A percentile compares a stretch with the other conserved stretches of the same genome.
Conservation (phyloP, 2,329 filamentous ascomycete genomes). For the Cyphellophora europaea region DNA sequence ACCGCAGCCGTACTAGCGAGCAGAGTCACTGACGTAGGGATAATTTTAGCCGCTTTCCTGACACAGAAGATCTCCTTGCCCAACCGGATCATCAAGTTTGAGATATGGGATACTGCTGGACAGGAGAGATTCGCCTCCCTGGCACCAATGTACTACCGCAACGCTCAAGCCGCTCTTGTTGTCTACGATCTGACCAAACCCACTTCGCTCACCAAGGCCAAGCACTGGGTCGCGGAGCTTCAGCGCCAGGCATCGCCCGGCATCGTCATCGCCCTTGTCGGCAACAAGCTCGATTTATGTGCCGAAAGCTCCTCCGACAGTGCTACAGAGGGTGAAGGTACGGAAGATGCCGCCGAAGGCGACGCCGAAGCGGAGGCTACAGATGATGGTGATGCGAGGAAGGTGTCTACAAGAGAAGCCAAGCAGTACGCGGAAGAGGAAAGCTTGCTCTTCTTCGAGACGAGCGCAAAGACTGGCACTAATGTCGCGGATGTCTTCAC, state of each 20-base stretch:
- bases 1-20: background rate
- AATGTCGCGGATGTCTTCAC: conserved; percentile 97
- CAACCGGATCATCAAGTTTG: conserved; percentile 78
- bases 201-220: conserved; percentile 88
- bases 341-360: conserved; percentile 34
- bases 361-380: conserved; percentile 46
- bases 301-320: conserved; percentile 35
- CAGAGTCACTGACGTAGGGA: conserved; percentile 9
- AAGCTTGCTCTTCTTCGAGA: conserved; percentile 91
- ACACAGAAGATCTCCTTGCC: conserved; percentile 97
- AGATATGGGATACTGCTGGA: conserved; percentile 97
- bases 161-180: conserved; percentile 92
- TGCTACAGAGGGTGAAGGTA: conserved; percentile 26
- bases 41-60: conserved; percentile 96
- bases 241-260: conserved; percentile 92
- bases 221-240: conserved; percentile 97
- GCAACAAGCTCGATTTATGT: conserved; percentile 91
- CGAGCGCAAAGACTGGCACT: conserved; percentile 88
- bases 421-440: conserved; percentile 93
- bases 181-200: conserved; percentile 98
- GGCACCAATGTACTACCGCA: conserved; percentile 99
- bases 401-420: conserved; percentile 84
- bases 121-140: conserved; percentile 96
- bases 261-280: conserved; percentile 93
- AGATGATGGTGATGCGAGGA: conserved; percentile 65